phyloP scores from a whole-genome alignment of 345 rosid species.

The Gossypium bickii region DNA sequence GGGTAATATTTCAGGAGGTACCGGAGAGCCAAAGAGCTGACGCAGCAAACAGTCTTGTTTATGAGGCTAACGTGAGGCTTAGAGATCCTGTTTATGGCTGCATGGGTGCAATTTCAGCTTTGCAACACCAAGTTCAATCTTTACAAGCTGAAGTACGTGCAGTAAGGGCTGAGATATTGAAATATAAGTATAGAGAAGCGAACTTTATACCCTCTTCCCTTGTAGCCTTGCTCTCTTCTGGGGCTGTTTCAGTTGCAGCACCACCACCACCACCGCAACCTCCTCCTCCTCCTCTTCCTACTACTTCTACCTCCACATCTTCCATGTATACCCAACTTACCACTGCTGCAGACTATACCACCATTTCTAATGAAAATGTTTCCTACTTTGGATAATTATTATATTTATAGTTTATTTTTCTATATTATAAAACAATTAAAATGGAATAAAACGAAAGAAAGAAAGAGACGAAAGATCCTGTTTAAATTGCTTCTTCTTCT shows the following conservation, averaged over 20 bases:
- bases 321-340: constrained; percentile 46
- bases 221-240: constrained; percentile 48
- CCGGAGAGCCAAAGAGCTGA: constrained; percentile 81
- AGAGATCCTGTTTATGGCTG: constrained; percentile 97
- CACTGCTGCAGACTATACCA: constrained; percentile 41
- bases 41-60: constrained; percentile 86
- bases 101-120: constrained; percentile 91
- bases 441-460: constrained; percentile 26
- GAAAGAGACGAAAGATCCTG: no score
- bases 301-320: constrained; percentile 46
- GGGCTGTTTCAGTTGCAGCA: constrained; percentile 51
- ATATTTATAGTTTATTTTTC: constrained; percentile 25
- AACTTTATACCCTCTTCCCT: constrained; percentile 44
- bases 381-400: constrained; percentile 57
- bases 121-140: constrained; percentile 86
- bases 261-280: constrained; percentile 28
- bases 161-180: constrained; percentile 71
- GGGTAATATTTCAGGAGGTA: constrained; percentile 53
- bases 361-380: constrained; percentile 61
- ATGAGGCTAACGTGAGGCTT: constrained; percentile 91
- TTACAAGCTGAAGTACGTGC: constrained; percentile 74
- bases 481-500: no score
- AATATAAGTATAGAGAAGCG: constrained; percentile 76
- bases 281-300: constrained; percentile 30
- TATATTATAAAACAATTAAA: constrained; percentile 10